Conservation (phyloP, 306 rosid species). For the Prunus mira region DNA sequence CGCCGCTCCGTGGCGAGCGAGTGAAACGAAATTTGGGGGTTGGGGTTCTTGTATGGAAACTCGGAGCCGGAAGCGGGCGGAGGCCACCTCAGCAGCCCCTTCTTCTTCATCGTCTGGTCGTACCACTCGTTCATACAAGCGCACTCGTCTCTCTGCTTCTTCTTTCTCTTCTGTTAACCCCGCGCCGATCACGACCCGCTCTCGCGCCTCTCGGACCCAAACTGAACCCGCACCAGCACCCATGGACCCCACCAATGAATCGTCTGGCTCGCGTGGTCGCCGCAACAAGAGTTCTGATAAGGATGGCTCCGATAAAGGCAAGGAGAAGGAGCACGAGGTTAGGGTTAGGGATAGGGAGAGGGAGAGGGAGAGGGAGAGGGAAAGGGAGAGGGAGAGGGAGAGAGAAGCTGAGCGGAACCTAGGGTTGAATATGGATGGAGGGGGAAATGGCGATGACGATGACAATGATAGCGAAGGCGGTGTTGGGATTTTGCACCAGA, state of each 20-base stretch:
- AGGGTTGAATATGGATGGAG: conserved; percentile 62
- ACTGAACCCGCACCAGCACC: conserved; percentile 32
- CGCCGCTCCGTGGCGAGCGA: conserved; percentile 86
- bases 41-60: conserved; percentile 99
- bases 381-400: conserved; percentile 37
- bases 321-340: conserved; percentile 91
- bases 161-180: conserved; percentile 25
- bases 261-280: conserved; percentile 83
- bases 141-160: conserved; percentile 59
- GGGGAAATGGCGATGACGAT: conserved; percentile 59
- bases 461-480: conserved; percentile 92
- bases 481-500: conserved; percentile 68
- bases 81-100: conserved; percentile 99
- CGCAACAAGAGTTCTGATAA: conserved; percentile 62
- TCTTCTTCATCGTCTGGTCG: conserved; percentile 82
- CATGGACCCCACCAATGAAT: conserved; percentile 82
- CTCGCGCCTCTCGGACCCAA: conserved; percentile 54
- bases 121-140: conserved; percentile 75
- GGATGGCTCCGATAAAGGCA: conserved; percentile 70
- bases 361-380: conserved; percentile 76
- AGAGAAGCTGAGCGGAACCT: conserved; percentile 57
- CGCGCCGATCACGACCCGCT: conserved; percentile 55
- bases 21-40: conserved; percentile 63
- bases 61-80: conserved; percentile 99
- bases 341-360: conserved; percentile 62